These are phyloP conservation scores for Microthlaspi erraticum DNA, from an alignment of 345 rosid genomes.

Conservation along the genomic window DNA sequence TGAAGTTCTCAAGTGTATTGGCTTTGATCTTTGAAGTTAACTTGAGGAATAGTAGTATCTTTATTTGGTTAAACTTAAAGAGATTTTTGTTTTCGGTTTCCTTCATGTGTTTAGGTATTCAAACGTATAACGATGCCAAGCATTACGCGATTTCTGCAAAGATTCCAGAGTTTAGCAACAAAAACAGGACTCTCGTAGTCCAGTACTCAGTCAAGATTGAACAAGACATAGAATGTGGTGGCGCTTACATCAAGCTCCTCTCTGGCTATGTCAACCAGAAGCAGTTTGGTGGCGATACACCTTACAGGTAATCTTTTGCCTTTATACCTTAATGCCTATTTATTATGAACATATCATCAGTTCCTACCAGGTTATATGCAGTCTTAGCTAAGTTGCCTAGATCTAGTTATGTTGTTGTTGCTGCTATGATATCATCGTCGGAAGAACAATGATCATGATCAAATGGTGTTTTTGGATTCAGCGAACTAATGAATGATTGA, in stretches of 20 bases:
- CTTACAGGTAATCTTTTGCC: conserved; percentile 66
- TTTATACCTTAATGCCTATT: background rate
- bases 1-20: conserved; percentile 19
- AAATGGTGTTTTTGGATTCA: conserved; percentile 7
- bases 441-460: conserved; percentile 16
- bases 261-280: conserved; percentile 97
- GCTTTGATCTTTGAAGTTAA: conserved; percentile 19
- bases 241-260: conserved; percentile 91
- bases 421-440: conserved; percentile 3
- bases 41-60: background rate
- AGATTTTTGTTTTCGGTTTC: background rate
- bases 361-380: background rate
- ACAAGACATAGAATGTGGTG: conserved; percentile 98
- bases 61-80: background rate
- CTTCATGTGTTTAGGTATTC: conserved; percentile 62
- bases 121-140: conserved; percentile 82
- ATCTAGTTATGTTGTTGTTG: conserved; percentile 8
- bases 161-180: conserved; percentile 89
- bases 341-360: conserved; percentile 1
- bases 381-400: conserved; percentile 3
- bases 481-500: conserved; percentile 3
- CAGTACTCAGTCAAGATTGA: conserved; percentile 86
- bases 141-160: conserved; percentile 90
- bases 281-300: conserved; percentile 99
- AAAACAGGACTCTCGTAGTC: conserved; percentile 77